phyloP scores from a whole-genome alignment of 768 basidiomycete genomes.

The Suillus subaureus region DNA sequence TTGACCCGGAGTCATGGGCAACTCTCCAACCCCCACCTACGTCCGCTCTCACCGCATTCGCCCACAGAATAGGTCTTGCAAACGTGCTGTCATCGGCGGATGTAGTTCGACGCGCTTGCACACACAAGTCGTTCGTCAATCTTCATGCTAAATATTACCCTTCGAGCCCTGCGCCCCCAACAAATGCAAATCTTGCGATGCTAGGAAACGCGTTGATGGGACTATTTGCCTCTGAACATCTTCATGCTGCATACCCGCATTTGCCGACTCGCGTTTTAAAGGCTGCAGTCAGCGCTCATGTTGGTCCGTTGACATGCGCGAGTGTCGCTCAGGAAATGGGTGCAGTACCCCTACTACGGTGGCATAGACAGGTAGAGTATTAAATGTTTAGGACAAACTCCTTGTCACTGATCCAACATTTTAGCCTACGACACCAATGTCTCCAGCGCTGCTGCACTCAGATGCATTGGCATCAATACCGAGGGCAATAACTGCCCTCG shows the following conservation, averaged over 20 bases:
- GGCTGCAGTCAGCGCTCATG: constrained; percentile 89
- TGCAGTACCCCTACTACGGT: constrained; percentile 73
- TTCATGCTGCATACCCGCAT: constrained; percentile 82
- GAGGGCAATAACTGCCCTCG: constrained; percentile 82
- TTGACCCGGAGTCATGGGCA: constrained; percentile 72
- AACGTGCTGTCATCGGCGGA: constrained; percentile 56
- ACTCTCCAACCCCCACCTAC: constrained; percentile 70
- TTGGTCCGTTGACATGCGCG: constrained; percentile 82
- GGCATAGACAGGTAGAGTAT: constrained; percentile 67
- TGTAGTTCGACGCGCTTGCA: constrained; percentile 72
- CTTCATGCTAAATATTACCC: constrained; percentile 62
- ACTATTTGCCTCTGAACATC: constrained; percentile 83
- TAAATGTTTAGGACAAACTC: neutral
- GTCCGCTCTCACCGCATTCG: constrained; percentile 72
- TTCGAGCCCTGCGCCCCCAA: constrained; percentile 50
- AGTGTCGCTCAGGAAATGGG: constrained; percentile 87
- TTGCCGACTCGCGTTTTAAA: constrained; percentile 91
- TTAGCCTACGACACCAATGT: constrained; percentile 51
- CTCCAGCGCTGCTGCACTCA: constrained; percentile 64
- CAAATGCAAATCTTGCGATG: constrained; percentile 74
- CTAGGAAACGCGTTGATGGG: constrained; percentile 91
- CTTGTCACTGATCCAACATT: constrained; percentile 7
- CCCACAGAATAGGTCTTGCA: constrained; percentile 73
- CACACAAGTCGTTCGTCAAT: constrained; percentile 68
- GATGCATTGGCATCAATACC: constrained; percentile 90